Conservation (phyloP, 2,329 filamentous ascomycete genomes). For the Penicillium sp. region DNA sequence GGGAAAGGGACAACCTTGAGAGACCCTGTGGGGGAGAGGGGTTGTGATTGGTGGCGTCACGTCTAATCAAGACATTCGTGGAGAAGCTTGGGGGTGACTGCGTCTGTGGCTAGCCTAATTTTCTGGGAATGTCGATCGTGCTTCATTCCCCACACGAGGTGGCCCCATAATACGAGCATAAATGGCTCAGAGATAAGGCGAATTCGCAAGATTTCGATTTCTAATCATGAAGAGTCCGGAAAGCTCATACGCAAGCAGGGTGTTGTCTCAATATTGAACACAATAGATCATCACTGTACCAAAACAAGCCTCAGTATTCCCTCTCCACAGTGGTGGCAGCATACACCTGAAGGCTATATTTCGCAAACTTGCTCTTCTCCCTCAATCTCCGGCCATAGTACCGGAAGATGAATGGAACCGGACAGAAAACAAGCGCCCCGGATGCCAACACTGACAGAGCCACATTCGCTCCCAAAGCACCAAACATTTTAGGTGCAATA, state of each 20-base stretch:
- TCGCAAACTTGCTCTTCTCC: slow-evolving; percentile 43
- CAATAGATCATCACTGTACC: not conserved
- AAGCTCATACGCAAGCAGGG: not conserved
- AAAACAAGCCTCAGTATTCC: slow-evolving; percentile 5
- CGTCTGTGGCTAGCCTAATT: not conserved
- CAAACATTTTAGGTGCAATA: slow-evolving; percentile 49
- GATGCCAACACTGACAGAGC: slow-evolving; percentile 48
- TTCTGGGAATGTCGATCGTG: not conserved
- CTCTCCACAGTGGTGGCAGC: slow-evolving; percentile 18
- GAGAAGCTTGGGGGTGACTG: not conserved
- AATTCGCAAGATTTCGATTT: not conserved
- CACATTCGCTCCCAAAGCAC: slow-evolving; percentile 43
- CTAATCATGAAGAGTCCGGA: not conserved
- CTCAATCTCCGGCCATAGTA: slow-evolving; percentile 45
- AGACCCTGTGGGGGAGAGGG: not conserved
- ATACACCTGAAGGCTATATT: slow-evolving; percentile 34
- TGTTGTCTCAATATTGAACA: not conserved
- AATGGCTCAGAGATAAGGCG: not conserved
- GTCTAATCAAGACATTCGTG: not conserved
- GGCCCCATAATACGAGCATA: not conserved
- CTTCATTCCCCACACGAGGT: not conserved
- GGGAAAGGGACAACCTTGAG: not conserved
- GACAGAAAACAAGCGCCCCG: slow-evolving; percentile 49
- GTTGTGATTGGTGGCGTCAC: not conserved
- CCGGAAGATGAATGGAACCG: slow-evolving; percentile 43